These are phyloP conservation scores for Phytophthora syringae DNA, from an alignment of 352 stramenopile genomes.

Conservation along the genomic window DNA sequence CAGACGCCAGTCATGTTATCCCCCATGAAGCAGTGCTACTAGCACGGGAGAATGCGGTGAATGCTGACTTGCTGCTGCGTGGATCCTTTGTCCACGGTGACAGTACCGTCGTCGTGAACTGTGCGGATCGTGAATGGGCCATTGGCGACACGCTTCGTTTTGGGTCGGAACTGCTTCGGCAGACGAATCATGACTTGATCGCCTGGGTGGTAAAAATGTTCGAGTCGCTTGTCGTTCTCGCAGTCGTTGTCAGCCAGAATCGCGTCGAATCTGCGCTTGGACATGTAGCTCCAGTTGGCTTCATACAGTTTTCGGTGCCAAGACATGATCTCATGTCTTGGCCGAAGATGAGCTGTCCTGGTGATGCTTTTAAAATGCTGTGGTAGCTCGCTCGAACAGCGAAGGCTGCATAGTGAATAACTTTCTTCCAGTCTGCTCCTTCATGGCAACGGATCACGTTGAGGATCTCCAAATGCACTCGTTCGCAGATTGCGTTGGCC, in stretches of 20 bases:
- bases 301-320: not conserved
- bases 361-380: slow-evolving; percentile 1
- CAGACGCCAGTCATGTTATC: too few species aligned
- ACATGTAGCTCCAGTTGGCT: slow-evolving; percentile 6
- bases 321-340: not conserved
- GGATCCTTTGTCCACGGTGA: slow-evolving; percentile 3
- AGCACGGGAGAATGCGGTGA: slow-evolving; percentile 19
- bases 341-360: not conserved
- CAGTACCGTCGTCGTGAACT: slow-evolving; percentile 6
- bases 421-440: slow-evolving; percentile 4
- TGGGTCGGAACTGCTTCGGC: not conserved
- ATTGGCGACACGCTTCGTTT: not conserved
- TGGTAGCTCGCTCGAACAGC: slow-evolving; percentile 3
- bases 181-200: slow-evolving; percentile 13
- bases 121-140: slow-evolving; percentile 14
- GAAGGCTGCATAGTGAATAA: slow-evolving; percentile 2
- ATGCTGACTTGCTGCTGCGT: slow-evolving; percentile 8
- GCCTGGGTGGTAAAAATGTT: slow-evolving; percentile 14
- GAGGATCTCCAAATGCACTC: slow-evolving; percentile 17
- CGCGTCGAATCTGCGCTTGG: not conserved
- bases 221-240: slow-evolving; percentile 5
- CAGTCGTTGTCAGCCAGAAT: slow-evolving; percentile 9
- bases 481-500: slow-evolving; percentile 17
- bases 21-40: not conserved
- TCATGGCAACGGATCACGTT: slow-evolving; percentile 5